These are phyloP conservation scores for Hypholoma fasciculare DNA, from an alignment of 768 basidiomycete species.

Conservation along the genomic window DNA sequence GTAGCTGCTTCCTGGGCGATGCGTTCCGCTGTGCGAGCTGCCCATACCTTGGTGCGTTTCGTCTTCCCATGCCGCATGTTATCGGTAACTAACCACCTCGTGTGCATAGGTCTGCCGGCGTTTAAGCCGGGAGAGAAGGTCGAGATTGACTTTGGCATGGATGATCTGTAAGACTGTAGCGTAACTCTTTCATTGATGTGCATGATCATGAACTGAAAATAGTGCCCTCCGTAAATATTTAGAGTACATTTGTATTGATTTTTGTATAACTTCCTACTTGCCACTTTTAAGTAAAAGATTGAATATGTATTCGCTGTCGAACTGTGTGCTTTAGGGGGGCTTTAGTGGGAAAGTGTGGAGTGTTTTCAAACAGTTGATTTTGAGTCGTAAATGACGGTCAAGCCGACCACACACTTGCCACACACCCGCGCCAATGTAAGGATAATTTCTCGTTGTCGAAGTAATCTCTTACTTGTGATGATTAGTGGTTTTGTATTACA, in stretches of 20 bases:
- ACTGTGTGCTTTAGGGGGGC: too few relatives aligned
- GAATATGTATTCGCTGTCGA: too few relatives aligned
- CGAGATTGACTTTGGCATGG: constrained; percentile 85
- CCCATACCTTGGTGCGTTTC: constrained; percentile 88
- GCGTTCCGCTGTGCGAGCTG: constrained; percentile 96
- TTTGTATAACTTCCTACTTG: constrained; percentile 9
- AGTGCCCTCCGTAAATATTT: constrained; percentile 1
- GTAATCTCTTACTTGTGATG: too few relatives aligned
- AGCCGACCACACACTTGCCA: too few relatives aligned
- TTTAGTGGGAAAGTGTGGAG: too few relatives aligned
- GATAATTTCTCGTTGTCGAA: too few relatives aligned
- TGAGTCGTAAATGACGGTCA: too few relatives aligned
- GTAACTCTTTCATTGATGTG: not conserved
- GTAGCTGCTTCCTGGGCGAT: constrained; percentile 96
- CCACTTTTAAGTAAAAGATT: not conserved
- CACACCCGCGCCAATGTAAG: too few relatives aligned
- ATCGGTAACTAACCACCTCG: constrained; percentile 9
- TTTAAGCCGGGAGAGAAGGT: constrained; percentile 99
- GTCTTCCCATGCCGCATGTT: not conserved
- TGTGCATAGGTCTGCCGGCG: constrained; percentile 82
- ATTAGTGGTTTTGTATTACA: too few relatives aligned
- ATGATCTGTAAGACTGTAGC: constrained; percentile 83
- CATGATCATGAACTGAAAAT: not conserved
- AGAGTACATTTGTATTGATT: constrained; percentile 13
- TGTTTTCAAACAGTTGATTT: too few relatives aligned